Conservation (phyloP, 495 filamentous ascomycete species). For the Lepraria neglecta region DNA sequence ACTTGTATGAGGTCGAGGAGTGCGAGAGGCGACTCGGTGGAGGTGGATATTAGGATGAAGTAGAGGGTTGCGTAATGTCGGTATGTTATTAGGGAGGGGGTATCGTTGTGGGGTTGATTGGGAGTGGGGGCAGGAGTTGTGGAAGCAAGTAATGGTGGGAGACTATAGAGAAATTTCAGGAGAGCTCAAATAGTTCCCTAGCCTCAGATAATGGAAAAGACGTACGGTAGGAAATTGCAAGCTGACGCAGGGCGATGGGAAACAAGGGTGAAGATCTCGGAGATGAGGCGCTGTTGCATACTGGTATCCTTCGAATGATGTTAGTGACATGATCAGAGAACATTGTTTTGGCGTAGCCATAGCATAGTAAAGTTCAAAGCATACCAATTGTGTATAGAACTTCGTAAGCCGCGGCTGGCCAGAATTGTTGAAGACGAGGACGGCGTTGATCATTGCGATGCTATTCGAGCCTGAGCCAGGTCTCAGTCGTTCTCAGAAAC, state of each 20-base stretch:
- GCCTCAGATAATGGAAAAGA: not conserved
- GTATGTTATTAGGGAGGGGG: slow-evolving; percentile 93
- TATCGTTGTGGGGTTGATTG: slow-evolving; percentile 64
- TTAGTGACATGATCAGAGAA: not conserved
- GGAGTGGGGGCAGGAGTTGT: slow-evolving; percentile 41
- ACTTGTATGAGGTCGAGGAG: slow-evolving; percentile 96
- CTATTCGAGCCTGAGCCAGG: not conserved
- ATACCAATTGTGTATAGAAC: slow-evolving; percentile 96
- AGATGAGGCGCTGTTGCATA: slow-evolving; percentile 92
- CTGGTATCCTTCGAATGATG: slow-evolving; percentile 65
- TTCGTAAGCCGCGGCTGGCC: slow-evolving; percentile 95
- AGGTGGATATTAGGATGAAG: slow-evolving; percentile 97
- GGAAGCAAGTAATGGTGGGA: slow-evolving; percentile 63
- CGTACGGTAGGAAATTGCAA: slow-evolving; percentile 88
- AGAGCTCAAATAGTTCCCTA: slow-evolving; percentile 1
- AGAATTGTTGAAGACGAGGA: slow-evolving; percentile 97
- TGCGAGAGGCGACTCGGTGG: slow-evolving; percentile 90
- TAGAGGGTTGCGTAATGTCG: slow-evolving; percentile 97
- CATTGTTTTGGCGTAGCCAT: not conserved
- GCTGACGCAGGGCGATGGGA: slow-evolving; percentile 77
- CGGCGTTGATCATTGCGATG: slow-evolving; percentile 92
- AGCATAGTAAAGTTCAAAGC: slow-evolving; percentile 17
- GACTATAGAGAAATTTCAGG: slow-evolving; percentile 30
- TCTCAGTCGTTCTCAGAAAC: not conserved
- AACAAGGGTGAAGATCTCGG: slow-evolving; percentile 96